phyloP scores from a whole-genome alignment of 805 yeast genomes.

The Candida nemodendra region DNA sequence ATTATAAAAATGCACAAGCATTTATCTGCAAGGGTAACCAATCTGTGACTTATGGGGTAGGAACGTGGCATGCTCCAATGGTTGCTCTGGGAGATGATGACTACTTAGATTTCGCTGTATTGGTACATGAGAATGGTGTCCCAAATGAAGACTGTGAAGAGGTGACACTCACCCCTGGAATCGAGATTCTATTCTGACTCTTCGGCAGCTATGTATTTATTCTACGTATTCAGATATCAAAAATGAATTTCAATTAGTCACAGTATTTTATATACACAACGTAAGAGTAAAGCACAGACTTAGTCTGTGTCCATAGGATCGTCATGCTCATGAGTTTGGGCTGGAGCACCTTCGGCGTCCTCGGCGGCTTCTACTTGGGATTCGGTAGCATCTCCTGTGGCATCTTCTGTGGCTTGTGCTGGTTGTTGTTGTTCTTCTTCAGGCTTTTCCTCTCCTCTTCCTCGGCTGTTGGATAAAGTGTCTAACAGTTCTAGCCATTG shows the following conservation, averaged over 20 bases:
- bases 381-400: constrained; percentile 19
- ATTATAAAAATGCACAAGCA: constrained; percentile 57
- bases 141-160: constrained; percentile 82
- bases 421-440: constrained; percentile 29
- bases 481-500: constrained; percentile 80
- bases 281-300: not conserved
- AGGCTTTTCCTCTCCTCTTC: constrained; percentile 37
- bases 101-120: constrained; percentile 77
- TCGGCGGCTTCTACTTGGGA: constrained; percentile 9
- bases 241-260: not conserved
- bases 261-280: not conserved
- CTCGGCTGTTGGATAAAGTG: constrained; percentile 57
- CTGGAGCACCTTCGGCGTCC: constrained; percentile 15
- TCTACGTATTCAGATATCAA: not conserved
- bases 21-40: constrained; percentile 80
- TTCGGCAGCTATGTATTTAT: not conserved
- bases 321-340: constrained; percentile 15
- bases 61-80: constrained; percentile 98
- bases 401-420: constrained; percentile 29
- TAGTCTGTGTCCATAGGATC: constrained; percentile 39
- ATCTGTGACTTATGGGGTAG: constrained; percentile 83
- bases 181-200: constrained; percentile 32
- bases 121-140: constrained; percentile 81
- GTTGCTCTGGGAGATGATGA: constrained; percentile 62
- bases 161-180: constrained; percentile 64